phyloP scores from a whole-genome alignment of 2,329 filamentous ascomycete genomes.

The Colletotrichum lupini region DNA sequence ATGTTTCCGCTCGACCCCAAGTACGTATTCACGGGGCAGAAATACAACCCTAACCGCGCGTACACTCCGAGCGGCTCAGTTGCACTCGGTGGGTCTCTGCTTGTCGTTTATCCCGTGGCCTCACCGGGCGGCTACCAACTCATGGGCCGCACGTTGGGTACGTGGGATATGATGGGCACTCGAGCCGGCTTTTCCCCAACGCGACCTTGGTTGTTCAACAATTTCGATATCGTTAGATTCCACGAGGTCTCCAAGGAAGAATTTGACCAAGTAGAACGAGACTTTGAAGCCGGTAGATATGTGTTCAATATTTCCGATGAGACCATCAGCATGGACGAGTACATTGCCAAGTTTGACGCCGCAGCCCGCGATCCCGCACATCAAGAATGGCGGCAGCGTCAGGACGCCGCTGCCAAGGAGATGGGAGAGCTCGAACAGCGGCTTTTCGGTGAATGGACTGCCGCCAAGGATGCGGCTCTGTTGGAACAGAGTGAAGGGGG shows the following conservation, averaged over 20 bases:
- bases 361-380: slow-evolving; percentile 36
- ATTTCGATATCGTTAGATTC: slow-evolving; percentile 49
- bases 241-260: slow-evolving; percentile 47
- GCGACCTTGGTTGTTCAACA: slow-evolving; percentile 50
- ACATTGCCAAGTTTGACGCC: slow-evolving; percentile 39
- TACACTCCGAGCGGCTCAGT: slow-evolving; percentile 50
- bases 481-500: slow-evolving; percentile 38
- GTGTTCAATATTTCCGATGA: slow-evolving; percentile 41
- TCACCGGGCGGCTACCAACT: slow-evolving; percentile 53
- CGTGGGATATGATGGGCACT: slow-evolving; percentile 48
- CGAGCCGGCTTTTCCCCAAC: slow-evolving; percentile 43
- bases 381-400: slow-evolving; percentile 36
- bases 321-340: slow-evolving; percentile 44
- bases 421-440: slow-evolving; percentile 40
- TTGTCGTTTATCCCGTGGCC: slow-evolving; percentile 51
- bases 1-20: slow-evolving; percentile 42
- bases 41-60: slow-evolving; percentile 48
- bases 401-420: slow-evolving; percentile 35
- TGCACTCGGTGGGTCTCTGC: slow-evolving; percentile 47
- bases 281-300: slow-evolving; percentile 46
- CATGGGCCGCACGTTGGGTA: slow-evolving; percentile 44
- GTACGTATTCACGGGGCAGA: slow-evolving; percentile 40
- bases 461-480: slow-evolving; percentile 12
- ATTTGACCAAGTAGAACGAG: slow-evolving; percentile 42
- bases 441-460: slow-evolving; percentile 45